These are phyloP conservation scores for Coemansia sp. DNA, from an alignment of 192 early-diverging fungal species.

Conservation along the genomic window DNA sequence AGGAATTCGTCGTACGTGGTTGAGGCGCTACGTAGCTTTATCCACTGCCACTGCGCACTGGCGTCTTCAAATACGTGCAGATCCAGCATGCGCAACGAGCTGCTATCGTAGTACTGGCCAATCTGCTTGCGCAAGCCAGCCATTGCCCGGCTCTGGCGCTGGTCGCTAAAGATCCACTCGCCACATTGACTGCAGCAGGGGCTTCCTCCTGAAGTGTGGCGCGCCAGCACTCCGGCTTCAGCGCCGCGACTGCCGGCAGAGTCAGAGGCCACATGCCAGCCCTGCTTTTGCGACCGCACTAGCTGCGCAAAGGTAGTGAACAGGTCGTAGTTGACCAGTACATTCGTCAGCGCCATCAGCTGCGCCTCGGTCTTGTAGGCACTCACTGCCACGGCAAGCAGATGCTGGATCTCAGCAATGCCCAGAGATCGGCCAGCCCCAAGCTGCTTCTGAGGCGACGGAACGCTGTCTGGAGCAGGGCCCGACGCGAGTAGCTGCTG, in stretches of 20 bases:
- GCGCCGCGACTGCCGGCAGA: not conserved
- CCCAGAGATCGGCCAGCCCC: constrained; percentile 31
- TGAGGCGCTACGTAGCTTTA: constrained; percentile 46
- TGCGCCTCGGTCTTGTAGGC: constrained; percentile 54
- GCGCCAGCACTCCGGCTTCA: not conserved
- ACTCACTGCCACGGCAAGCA: constrained; percentile 46
- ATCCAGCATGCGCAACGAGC: constrained; percentile 39
- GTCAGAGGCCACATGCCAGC: constrained; percentile 29
- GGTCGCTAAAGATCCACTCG: constrained; percentile 34
- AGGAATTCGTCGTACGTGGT: constrained; percentile 21
- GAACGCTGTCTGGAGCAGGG: not conserved
- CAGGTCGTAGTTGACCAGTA: constrained; percentile 50
- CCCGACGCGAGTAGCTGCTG: constrained; percentile 42
- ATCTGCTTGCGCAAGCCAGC: constrained; percentile 29
- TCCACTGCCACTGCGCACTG: constrained; percentile 49
- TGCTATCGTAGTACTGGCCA: constrained; percentile 39
- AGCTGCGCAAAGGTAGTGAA: constrained; percentile 49
- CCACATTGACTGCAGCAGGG: constrained; percentile 30
- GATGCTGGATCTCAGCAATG: constrained; percentile 48
- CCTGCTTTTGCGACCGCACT: constrained; percentile 49
- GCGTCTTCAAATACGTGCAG: constrained; percentile 53
- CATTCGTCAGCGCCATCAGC: constrained; percentile 48
- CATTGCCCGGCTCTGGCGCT: constrained; percentile 35
- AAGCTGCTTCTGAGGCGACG: not conserved
- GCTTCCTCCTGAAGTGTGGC: not conserved